A percentile compares a stretch with the other conserved stretches of the same genome.
These are phyloP conservation scores for Elsinoe ampelina DNA, from an alignment of 2,329 filamentous ascomycete genomes.

Conservation along the genomic window DNA sequence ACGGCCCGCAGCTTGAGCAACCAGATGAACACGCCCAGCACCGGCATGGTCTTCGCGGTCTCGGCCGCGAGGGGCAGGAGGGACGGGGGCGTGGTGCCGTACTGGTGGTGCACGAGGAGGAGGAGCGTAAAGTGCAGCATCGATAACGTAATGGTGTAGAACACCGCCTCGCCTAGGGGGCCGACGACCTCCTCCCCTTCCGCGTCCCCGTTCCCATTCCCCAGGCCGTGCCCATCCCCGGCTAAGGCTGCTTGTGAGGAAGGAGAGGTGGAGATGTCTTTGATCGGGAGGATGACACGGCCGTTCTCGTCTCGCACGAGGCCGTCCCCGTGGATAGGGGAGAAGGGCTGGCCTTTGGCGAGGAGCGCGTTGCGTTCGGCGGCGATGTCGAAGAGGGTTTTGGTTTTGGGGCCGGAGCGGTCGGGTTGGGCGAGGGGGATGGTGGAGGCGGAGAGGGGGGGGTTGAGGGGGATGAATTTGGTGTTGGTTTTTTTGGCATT, in stretches of 20 bases:
- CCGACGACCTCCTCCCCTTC: constrained; percentile 38
- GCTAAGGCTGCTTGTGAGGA: background rate
- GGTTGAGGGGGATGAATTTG: constrained; percentile 25
- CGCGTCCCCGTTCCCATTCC: constrained; percentile 22
- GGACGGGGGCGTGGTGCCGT: constrained; percentile 26
- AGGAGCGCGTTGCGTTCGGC: constrained; percentile 46
- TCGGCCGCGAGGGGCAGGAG: constrained; percentile 40
- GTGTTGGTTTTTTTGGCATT: constrained; percentile 26
- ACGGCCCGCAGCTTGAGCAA: constrained; percentile 34
- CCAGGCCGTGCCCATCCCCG: constrained; percentile 23
- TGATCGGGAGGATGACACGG: constrained; percentile 22
- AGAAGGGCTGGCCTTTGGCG: constrained; percentile 42
- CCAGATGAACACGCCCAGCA: constrained; percentile 38
- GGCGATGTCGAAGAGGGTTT: constrained; percentile 66
- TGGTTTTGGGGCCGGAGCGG: constrained; percentile 50
- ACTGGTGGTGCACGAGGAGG: constrained; percentile 70
- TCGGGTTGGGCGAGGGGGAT: constrained; percentile 62
- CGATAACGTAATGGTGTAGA: constrained; percentile 49
- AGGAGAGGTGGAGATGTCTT: background rate
- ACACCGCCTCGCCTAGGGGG: constrained; percentile 38
- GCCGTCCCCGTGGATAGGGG: constrained; percentile 30
- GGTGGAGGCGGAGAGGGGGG: constrained; percentile 36
- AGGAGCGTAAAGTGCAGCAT: constrained; percentile 72
- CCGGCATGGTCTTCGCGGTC: constrained; percentile 48
- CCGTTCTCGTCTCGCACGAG: constrained; percentile 25